These are phyloP conservation scores for Biscutella laevigata DNA, from an alignment of 441 rosid species.

Conservation along the genomic window DNA sequence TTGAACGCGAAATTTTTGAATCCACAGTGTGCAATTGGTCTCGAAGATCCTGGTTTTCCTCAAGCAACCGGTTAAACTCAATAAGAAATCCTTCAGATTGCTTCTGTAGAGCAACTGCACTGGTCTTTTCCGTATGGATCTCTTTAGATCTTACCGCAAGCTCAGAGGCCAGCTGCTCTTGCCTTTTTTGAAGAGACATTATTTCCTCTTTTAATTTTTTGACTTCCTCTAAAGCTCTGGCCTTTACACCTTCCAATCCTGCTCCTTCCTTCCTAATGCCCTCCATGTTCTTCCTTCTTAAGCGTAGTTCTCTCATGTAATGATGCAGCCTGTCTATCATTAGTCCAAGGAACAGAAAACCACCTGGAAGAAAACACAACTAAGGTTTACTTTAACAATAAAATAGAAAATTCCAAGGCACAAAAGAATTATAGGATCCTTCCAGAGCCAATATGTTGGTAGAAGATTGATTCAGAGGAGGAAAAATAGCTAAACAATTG, in stretches of 20 bases:
- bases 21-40: conserved; percentile 64
- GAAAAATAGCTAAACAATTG: neutral
- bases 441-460: neutral
- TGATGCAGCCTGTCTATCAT: conserved; percentile 69
- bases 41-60: conserved; percentile 67
- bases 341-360: conserved; percentile 44
- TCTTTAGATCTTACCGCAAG: conserved; percentile 48
- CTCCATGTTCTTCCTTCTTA: conserved; percentile 62
- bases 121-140: conserved; percentile 54
- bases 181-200: conserved; percentile 30
- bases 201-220: conserved; percentile 55
- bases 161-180: conserved; percentile 41
- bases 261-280: conserved; percentile 58
- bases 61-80: conserved; percentile 79
- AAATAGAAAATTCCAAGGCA: neutral
- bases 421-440: neutral
- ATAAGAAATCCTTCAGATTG: conserved; percentile 93
- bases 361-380: conserved; percentile 39
- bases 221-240: conserved; percentile 36
- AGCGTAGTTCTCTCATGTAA: conserved; percentile 54
- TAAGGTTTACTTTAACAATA: conserved; percentile 8
- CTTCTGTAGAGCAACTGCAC: conserved; percentile 64
- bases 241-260: conserved; percentile 52
- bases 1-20: conserved; percentile 42
- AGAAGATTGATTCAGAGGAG: neutral